Conservation (phyloP, 116 monocot genomes). For the Cymodocea nodosa region DNA sequence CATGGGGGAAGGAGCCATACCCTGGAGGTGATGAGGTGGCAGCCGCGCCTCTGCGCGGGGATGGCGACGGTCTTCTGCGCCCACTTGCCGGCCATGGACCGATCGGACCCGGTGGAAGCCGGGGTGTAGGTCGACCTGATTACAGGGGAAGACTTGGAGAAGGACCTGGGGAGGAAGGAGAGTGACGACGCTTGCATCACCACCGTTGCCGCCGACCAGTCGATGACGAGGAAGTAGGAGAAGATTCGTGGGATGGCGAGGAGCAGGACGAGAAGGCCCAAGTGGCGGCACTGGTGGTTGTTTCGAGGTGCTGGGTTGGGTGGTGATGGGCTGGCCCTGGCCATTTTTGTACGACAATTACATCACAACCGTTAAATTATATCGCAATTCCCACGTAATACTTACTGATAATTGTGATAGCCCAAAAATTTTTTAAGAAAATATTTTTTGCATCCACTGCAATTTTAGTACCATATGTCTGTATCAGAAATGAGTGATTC, state of each 20-base stretch:
- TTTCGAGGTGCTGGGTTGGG: not conserved
- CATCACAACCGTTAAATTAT: too few relatives aligned
- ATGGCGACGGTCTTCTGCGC: constrained; percentile 91
- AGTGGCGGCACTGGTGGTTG: too few relatives aligned
- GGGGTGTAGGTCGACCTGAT: constrained; percentile 11
- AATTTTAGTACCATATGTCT: too few relatives aligned
- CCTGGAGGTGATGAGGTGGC: constrained; percentile 78
- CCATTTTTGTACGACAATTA: too few relatives aligned
- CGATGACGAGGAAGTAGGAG: not conserved
- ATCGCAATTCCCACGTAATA: too few relatives aligned
- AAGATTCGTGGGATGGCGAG: not conserved
- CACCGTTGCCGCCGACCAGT: not conserved
- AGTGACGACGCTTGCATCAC: constrained; percentile 15
- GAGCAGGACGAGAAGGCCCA: not conserved
- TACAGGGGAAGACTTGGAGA: constrained; percentile 1
- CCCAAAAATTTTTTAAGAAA: too few relatives aligned
- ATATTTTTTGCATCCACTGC: too few relatives aligned
- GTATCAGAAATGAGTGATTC: too few relatives aligned
- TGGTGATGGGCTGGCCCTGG: not conserved
- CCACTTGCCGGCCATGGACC: constrained; percentile 71
- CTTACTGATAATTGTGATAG: too few relatives aligned
- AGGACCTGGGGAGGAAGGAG: constrained; percentile 2
- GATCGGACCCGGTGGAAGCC: not conserved
- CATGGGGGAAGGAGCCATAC: constrained; percentile 28
- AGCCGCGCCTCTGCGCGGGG: constrained; percentile 68